Conservation (phyloP, 176 grass and related monocot genomes). For the Tuctoria greenei region DNA sequence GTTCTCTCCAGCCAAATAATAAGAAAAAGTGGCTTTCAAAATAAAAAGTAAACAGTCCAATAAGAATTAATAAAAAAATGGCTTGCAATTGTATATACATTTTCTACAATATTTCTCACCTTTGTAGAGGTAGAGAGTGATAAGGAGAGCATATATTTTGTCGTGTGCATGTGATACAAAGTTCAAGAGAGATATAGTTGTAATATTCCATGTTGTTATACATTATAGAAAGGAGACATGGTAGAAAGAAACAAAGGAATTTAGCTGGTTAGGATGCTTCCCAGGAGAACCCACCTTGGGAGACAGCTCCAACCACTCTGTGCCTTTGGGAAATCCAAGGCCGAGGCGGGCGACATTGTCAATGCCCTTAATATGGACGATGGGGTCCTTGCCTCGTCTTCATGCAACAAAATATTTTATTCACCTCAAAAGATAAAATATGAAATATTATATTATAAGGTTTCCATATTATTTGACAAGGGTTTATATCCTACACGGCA, state of each 20-base stretch:
- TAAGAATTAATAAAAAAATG: background rate
- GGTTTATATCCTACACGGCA: background rate
- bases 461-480: background rate
- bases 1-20: background rate
- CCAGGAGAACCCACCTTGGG: constrained; percentile 26
- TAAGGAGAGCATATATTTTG: constrained; percentile 2
- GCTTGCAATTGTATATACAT: background rate
- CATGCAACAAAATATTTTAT: constrained; percentile 1
- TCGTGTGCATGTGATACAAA: constrained; percentile 2
- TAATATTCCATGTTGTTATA: constrained; percentile 31
- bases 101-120: background rate
- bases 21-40: background rate
- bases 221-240: constrained; percentile 18
- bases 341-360: constrained; percentile 48
- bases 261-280: constrained; percentile 38
- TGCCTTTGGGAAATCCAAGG: constrained; percentile 59
- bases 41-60: background rate
- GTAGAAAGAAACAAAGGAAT: constrained; percentile 29
- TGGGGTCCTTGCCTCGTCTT: background rate
- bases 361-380: constrained; percentile 31
- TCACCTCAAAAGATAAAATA: background rate
- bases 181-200: constrained; percentile 13
- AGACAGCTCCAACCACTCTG: constrained; percentile 48
- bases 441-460: background rate
- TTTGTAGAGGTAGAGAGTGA: constrained; percentile 15